phyloP scores from a whole-genome alignment of 2,329 filamentous ascomycete genomes.

The Neocatenulostroma microsporum region DNA sequence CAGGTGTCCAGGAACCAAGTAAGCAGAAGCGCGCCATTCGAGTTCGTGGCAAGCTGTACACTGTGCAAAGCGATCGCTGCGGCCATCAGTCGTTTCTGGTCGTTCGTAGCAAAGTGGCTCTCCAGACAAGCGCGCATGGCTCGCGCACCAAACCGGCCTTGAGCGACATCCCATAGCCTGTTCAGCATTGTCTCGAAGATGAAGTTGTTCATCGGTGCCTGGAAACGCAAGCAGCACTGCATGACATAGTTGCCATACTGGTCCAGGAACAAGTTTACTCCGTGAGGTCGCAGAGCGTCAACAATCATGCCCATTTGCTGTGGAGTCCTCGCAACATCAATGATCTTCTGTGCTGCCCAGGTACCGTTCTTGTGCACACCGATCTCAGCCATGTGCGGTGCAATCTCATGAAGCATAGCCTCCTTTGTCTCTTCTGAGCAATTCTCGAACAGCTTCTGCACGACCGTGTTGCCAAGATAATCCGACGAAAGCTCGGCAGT shows the following conservation, averaged over 20 bases:
- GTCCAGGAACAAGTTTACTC: conserved; percentile 85
- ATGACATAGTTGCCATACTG: conserved; percentile 98
- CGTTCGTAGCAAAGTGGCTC: conserved; percentile 88
- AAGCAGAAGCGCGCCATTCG: conserved; percentile 84
- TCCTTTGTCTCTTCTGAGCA: conserved; percentile 87
- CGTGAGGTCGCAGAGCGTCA: conserved; percentile 75
- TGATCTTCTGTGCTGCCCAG: conserved; percentile 99
- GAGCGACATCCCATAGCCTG: conserved; percentile 85
- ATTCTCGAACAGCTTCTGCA: conserved; percentile 96
- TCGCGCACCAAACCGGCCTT: conserved; percentile 87
- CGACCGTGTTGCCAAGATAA: conserved; percentile 97
- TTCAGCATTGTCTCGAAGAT: conserved; percentile 97
- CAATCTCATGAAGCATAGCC: conserved; percentile 80
- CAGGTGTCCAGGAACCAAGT: conserved; percentile 99
- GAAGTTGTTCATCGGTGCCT: conserved; percentile 81
- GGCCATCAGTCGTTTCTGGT: conserved; percentile 90
- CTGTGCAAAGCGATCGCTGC: conserved; percentile 94
- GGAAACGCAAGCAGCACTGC: conserved; percentile 91
- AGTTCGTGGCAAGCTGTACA: conserved; percentile 90
- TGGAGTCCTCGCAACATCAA: conserved; percentile 84
- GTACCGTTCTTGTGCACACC: conserved; percentile 99
- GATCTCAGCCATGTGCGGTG: conserved; percentile 89
- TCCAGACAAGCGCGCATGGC: conserved; percentile 96
- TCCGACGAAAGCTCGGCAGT: conserved; percentile 92
- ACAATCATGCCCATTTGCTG: conserved; percentile 78